These are phyloP conservation scores for Euphrasia arctica DNA, from an alignment of 305 asterid species.

Conservation along the genomic window DNA sequence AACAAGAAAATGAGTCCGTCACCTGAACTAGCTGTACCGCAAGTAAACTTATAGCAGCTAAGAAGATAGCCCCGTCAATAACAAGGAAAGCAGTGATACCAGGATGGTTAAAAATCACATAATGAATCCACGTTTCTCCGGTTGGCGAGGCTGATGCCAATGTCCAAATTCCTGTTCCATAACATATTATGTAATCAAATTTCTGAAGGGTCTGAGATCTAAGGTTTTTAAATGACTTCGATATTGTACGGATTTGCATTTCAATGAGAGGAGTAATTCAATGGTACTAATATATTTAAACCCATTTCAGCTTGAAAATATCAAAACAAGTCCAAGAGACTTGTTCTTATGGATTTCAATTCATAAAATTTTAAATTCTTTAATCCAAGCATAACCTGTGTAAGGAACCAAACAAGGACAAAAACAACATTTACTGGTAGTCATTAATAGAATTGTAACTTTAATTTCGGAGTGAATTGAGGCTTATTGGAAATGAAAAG, in stretches of 20 bases:
- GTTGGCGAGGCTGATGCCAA: conserved; percentile 44
- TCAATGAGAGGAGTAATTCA: conserved; percentile 8
- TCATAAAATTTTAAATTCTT: neutral
- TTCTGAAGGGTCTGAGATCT: neutral
- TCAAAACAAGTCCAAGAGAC: conserved; percentile 1
- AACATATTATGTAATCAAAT: conserved; percentile 20
- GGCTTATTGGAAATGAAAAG: conserved; percentile 5
- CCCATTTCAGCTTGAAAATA: conserved; percentile 14
- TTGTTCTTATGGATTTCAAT: conserved; percentile 5
- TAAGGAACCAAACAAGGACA: conserved; percentile 11
- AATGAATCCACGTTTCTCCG: conserved; percentile 61
- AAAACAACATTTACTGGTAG: conserved; percentile 15
- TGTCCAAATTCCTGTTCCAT: conserved; percentile 73
- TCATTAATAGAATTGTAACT: conserved; percentile 8
- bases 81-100: conserved; percentile 64
- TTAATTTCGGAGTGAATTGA: neutral
- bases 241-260: neutral
- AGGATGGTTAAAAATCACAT: conserved; percentile 58
- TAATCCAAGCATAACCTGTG: neutral
- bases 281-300: conserved; percentile 7
- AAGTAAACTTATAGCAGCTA: conserved; percentile 58
- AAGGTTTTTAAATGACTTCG: conserved; percentile 11
- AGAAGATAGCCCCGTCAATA: conserved; percentile 62
- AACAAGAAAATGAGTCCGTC: conserved; percentile 25
- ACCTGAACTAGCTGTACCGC: conserved; percentile 75